A percentile compares a stretch with the other conserved stretches of the same genome.
These are phyloP conservation scores for Taxawa tesnikishii DNA, from an alignment of 2,329 filamentous ascomycete genomes.

Conservation along the genomic window DNA sequence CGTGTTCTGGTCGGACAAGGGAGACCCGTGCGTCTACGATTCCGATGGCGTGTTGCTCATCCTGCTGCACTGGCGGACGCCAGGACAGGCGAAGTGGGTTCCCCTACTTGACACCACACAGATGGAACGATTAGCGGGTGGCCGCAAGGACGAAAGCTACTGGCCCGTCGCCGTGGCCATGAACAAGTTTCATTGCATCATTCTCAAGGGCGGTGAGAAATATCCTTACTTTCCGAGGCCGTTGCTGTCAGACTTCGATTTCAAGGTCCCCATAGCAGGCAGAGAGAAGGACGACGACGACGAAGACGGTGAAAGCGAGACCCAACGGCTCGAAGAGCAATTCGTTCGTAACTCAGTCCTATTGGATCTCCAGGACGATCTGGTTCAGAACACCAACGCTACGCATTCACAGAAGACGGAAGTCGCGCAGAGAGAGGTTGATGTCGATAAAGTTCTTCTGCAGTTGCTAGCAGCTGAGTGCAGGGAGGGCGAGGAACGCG, in stretches of 20 bases:
- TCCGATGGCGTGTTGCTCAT: slow-evolving; percentile 79
- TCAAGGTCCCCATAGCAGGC: slow-evolving; percentile 62
- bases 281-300: slow-evolving; percentile 27
- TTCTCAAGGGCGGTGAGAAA: slow-evolving; percentile 87
- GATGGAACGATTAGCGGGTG: slow-evolving; percentile 68
- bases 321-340: slow-evolving; percentile 20
- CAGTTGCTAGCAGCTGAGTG: slow-evolving; percentile 86
- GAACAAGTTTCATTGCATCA: slow-evolving; percentile 94
- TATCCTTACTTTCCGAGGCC: slow-evolving; percentile 89
- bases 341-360: slow-evolving; percentile 66
- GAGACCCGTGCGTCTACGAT: slow-evolving; percentile 96
- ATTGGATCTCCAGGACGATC: slow-evolving; percentile 62
- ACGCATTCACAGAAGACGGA: slow-evolving; percentile 52
- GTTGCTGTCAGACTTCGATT: slow-evolving; percentile 84
- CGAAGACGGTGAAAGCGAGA: slow-evolving; percentile 13
- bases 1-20: slow-evolving; percentile 83
- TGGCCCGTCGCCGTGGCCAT: slow-evolving; percentile 92
- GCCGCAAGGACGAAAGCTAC: slow-evolving; percentile 79
- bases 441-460: slow-evolving; percentile 80
- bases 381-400: slow-evolving; percentile 55
- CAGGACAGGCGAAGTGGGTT: slow-evolving; percentile 79
- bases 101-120: slow-evolving; percentile 83
- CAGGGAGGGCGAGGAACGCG: slow-evolving; percentile 79
- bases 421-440: slow-evolving; percentile 61
- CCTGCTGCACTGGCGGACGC: slow-evolving; percentile 79